Evolutionary conservation across 176 grass and related monocot species (phyloP).

Genomic region (Paspalum vaginatum): DNA sequence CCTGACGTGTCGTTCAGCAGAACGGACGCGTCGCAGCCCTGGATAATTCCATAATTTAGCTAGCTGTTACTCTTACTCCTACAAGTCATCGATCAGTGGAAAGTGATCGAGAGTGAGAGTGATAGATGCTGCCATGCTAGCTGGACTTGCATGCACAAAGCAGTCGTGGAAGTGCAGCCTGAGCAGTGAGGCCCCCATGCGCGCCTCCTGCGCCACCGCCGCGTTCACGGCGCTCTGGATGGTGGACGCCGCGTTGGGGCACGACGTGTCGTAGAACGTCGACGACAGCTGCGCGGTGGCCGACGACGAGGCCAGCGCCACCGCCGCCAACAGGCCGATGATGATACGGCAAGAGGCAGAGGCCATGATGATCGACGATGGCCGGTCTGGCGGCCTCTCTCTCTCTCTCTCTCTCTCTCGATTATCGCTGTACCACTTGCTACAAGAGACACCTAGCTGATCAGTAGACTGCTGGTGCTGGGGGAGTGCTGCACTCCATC

Average conservation of each 20-base stretch:
- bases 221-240: slow-evolving; percentile 58
- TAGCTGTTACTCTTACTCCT: too few species aligned
- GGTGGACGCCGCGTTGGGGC: slow-evolving; percentile 60
- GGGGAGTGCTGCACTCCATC: too few species aligned
- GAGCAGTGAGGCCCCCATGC: slow-evolving; percentile 76
- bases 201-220: slow-evolving; percentile 48
- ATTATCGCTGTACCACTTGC: background rate
- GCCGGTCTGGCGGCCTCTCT: background rate
- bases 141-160: slow-evolving; percentile 79
- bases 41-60: background rate
- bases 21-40: slow-evolving; percentile 79
- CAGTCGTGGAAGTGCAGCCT: slow-evolving; percentile 93
- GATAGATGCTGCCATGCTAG: too few species aligned
- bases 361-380: background rate
- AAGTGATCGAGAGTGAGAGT: too few species aligned
- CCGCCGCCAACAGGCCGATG: background rate
- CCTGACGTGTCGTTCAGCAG: slow-evolving; percentile 48
- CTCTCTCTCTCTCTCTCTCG: background rate
- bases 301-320: background rate
- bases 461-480: too few species aligned
- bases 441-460: too few species aligned
- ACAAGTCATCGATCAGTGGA: too few species aligned
- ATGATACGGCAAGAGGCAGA: background rate
- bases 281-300: slow-evolving; percentile 62
- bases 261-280: slow-evolving; percentile 78